Percentiles rank a stretch among this genome's conserved stretches.
Conservation (phyloP, 805 yeast species). For the Cyberlindnera subsufficiens region DNA sequence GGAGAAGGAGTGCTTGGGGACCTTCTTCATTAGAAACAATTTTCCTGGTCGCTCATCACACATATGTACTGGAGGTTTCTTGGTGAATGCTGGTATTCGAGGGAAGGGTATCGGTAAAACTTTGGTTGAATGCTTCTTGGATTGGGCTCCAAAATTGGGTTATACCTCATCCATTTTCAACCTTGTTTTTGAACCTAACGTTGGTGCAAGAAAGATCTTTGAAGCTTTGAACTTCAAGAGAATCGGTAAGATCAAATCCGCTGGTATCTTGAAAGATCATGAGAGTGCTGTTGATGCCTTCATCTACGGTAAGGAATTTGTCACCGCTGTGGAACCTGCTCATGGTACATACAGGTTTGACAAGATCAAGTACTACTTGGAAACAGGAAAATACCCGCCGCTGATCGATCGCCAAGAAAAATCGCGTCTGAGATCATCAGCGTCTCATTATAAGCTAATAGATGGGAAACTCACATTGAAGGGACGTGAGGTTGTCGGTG, state of each 20-base stretch:
- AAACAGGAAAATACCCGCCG: constrained; percentile 83
- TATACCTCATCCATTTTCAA: constrained; percentile 82
- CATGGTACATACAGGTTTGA: constrained; percentile 59
- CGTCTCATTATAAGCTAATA: constrained; percentile 67
- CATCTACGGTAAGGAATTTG: constrained; percentile 77
- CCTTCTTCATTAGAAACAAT: constrained; percentile 79
- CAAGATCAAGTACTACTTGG: constrained; percentile 68
- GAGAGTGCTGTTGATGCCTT: constrained; percentile 83
- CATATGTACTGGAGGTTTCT: constrained; percentile 82
- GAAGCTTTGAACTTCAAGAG: constrained; percentile 72
- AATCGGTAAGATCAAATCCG: constrained; percentile 77
- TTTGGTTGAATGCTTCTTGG: constrained; percentile 73
- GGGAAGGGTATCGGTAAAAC: constrained; percentile 90
- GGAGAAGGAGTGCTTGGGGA: constrained; percentile 90
- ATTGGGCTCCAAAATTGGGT: constrained; percentile 89
- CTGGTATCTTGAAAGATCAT: constrained; percentile 81
- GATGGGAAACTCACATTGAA: constrained; percentile 72
- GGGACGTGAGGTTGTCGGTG: constrained; percentile 79
- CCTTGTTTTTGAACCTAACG: constrained; percentile 83
- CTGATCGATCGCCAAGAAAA: constrained; percentile 78
- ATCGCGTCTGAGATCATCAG: constrained; percentile 75
- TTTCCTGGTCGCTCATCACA: constrained; percentile 92
- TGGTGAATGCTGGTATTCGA: constrained; percentile 90
- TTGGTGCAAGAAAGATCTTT: constrained; percentile 72
- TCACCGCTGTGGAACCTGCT: constrained; percentile 34